Evolutionary conservation across 2,329 filamentous ascomycete genomes (phyloP), one percentile per base, ranked within the genome.

Genomic region (Sphaerulina vaccinii): DNA sequence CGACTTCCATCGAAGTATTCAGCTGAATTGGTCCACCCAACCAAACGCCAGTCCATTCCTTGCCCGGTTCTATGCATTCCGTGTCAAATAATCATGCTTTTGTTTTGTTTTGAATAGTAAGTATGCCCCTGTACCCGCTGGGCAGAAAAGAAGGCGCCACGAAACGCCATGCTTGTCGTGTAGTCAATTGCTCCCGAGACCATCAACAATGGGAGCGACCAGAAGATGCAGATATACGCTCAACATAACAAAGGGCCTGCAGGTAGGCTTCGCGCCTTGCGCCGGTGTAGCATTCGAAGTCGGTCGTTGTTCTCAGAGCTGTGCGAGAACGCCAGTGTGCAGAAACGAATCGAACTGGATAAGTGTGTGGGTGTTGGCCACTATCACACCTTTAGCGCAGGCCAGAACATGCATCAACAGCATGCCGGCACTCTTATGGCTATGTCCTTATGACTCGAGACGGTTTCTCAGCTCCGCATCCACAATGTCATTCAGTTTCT

Each of bases 401-500:
- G n/a, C 27, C 27, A 13, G 24, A 27, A 27, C 5, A 6, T 27
- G 24, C 24, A 27, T 27, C 24, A 10, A 10, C 24, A 27, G 24
- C 24, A 27, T 27, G 24, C 24, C 10, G 40, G 32, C 16, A 18
- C 16, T 47, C 16, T 33, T 27, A 11, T 24, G 15, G 10, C 11
- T 16, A 37, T 27, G 19, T 13, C 10, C 27, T 27, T 56, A 57
- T 35, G 54, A 49, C 43, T 81, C 76, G 58, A 85, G 73, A 59
- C 78, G 74, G 58, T 74, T 70, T 65, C 73, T 78, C 52, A 83
- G 69, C 52, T 75, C 70, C 21, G 69, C 66, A 62, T 79, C 77
- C 52, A 84, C 68, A 52, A 80, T 68, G 53, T 76, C 74, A 48
- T 75, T 70, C 51, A 84, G 74, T 63, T 75, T 78, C 70, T 80